Evolutionary conservation across 805 yeast genomes (phyloP), one percentile per base, ranked within the genome.

Genomic region (Lachancea dasiensis): DNA sequence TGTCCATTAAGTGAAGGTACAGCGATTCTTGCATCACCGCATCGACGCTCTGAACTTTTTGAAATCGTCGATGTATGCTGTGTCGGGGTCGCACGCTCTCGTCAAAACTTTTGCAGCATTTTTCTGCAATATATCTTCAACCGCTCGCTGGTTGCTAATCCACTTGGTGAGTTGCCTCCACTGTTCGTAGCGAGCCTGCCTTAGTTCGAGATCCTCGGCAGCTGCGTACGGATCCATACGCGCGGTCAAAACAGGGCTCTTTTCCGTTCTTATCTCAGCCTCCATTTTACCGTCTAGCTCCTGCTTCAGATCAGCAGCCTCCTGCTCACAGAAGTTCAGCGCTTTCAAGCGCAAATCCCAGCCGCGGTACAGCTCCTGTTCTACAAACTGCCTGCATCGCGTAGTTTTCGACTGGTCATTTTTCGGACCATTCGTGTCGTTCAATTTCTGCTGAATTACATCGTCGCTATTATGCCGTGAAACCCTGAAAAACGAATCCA

Each of bases 181-280:
- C 11, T 56, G 52, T 2, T 17, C 33, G 30, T 55, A 61, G 29
- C 56, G 57, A 3, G 46, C 40, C 13, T 61, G 61, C 13, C 56
- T 52, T 14, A 54, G 51, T 6, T 58, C 58, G 16, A 56, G 44
- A 5, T 56, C 27, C 31, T 70, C 72, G 35, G 68, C 62, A 8
- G 63, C 58, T 3, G 72, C 73, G 46, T 75, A 75, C 1, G 81
- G 79, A 48, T 75, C 78, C 4, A 70, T 46, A 20, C 74, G 53
- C 4, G 58, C 50, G 21, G 59, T 57, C 28, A 55, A 45, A 44
- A 44, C 41, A 10, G 47, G 41, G 13, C 35, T 22, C 43, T 45
- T 45, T 40, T 51, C 31, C 38, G 56, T 30, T n/a, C n/a, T n/a
- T 41, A 34, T 17, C 15, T 50, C 36, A 20, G 42, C 40, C 40